These are phyloP conservation scores for Cladophialophora psammophila DNA, from an alignment of 2,329 filamentous ascomycete species.

Conservation along the genomic window DNA sequence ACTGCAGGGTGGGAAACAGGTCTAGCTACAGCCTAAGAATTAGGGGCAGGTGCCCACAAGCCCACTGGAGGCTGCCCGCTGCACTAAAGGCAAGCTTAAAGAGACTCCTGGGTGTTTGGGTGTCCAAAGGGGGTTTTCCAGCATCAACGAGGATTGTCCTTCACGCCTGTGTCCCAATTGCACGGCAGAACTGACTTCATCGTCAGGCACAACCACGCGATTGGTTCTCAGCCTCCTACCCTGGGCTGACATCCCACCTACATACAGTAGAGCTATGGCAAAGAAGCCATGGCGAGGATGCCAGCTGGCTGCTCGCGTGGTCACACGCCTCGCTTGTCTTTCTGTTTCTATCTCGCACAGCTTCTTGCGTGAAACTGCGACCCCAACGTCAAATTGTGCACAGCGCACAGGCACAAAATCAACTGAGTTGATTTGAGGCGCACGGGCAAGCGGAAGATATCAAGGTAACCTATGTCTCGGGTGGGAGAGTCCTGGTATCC, in stretches of 20 bases:
- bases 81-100: conserved; percentile 25
- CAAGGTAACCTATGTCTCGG: conserved; percentile 20
- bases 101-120: conserved; percentile 9
- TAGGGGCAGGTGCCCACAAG: conserved; percentile 17
- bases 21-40: conserved; percentile 14
- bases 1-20: conserved; percentile 13
- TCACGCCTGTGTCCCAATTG: conserved; percentile 11
- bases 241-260: conserved; percentile 15
- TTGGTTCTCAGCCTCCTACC: conserved; percentile 37
- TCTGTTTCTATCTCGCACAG: conserved; percentile 8
- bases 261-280: neutral
- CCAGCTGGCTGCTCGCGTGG: conserved; percentile 17
- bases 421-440: neutral
- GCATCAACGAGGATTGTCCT: conserved; percentile 5
- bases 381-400: neutral
- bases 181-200: conserved; percentile 1
- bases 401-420: neutral
- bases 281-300: conserved; percentile 10
- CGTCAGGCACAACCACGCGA: conserved; percentile 30
- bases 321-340: conserved; percentile 19
- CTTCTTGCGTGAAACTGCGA: conserved; percentile 6
- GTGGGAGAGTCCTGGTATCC: conserved; percentile 7
- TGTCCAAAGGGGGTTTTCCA: neutral
- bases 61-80: conserved; percentile 21
- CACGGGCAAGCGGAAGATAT: neutral